Evolutionary conservation across 2,329 filamentous ascomycete genomes (phyloP).

Genomic region (Aspergillus amoenus): DNA sequence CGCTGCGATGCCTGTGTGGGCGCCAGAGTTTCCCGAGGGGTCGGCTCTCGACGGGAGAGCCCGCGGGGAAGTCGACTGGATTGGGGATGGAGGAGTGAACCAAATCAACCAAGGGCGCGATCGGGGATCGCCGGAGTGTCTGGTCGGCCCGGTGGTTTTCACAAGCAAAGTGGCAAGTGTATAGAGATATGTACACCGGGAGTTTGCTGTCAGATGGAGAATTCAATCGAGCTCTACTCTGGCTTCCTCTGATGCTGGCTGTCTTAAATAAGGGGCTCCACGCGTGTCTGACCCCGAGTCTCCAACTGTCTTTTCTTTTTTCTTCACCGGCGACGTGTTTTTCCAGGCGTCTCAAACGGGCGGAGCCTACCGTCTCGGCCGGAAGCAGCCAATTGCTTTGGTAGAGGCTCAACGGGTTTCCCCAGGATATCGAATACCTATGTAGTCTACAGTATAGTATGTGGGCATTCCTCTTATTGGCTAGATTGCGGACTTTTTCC

Average conservation of each 20-base stretch:
- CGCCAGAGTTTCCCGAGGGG: slow-evolving; percentile 46
- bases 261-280: not conserved
- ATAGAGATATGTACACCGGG: not conserved
- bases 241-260: not conserved
- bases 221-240: not conserved
- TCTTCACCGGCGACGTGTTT: not conserved
- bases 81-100: slow-evolving; percentile 8
- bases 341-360: not conserved
- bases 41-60: slow-evolving; percentile 35
- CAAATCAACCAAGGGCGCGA: slow-evolving; percentile 6
- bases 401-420: not conserved
- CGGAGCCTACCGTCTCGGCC: not conserved
- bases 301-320: not conserved
- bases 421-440: not conserved
- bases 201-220: not conserved
- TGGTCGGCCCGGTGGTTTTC: slow-evolving; percentile 3
- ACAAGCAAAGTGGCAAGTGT: not conserved
- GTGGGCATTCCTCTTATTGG: not conserved
- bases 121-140: slow-evolving; percentile 18
- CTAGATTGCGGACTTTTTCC: not conserved
- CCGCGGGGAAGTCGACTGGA: slow-evolving; percentile 26
- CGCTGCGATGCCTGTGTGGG: slow-evolving; percentile 51
- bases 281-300: not conserved
- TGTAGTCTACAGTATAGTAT: not conserved
- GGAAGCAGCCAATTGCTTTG: not conserved